Evolutionary conservation across 2,329 filamentous ascomycete genomes (phyloP).

Genomic region (Colletotrichum chlorophyti): DNA sequence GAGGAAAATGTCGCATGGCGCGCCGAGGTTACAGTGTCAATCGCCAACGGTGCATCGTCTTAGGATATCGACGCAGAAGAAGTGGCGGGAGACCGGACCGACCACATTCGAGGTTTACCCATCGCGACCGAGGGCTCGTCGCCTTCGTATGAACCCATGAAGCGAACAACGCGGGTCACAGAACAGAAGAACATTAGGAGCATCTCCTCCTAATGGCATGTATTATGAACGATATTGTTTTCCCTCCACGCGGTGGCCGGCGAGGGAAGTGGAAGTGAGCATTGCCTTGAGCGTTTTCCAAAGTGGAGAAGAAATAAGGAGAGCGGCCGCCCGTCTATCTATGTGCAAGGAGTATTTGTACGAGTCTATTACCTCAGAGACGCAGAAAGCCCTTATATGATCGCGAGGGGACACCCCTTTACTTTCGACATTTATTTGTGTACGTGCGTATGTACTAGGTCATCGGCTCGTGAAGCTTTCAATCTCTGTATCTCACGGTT

Average conservation of each 20-base stretch:
- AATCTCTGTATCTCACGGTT: neutral
- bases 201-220: slow-evolving; percentile 16
- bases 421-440: too few relatives aligned
- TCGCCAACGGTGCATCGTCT: slow-evolving; percentile 19
- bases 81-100: neutral
- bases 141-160: neutral
- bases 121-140: neutral
- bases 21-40: slow-evolving; percentile 39
- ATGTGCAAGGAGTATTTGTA: too few relatives aligned
- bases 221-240: slow-evolving; percentile 13
- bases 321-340: too few relatives aligned
- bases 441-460: neutral
- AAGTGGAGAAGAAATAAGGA: too few relatives aligned
- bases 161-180: neutral
- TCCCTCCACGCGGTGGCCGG: neutral
- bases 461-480: neutral
- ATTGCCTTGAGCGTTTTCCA: too few relatives aligned
- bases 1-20: slow-evolving; percentile 54
- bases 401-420: too few relatives aligned
- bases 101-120: too few relatives aligned
- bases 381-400: too few relatives aligned
- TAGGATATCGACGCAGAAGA: slow-evolving; percentile 5
- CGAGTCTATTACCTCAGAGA: too few relatives aligned
- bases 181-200: slow-evolving; percentile 6
- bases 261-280: too few relatives aligned